Evolutionary conservation across 352 stramenopile genomes (phyloP), one percentile per base, ranked within the genome.

Genomic region (Pythium brachiatum): DNA sequence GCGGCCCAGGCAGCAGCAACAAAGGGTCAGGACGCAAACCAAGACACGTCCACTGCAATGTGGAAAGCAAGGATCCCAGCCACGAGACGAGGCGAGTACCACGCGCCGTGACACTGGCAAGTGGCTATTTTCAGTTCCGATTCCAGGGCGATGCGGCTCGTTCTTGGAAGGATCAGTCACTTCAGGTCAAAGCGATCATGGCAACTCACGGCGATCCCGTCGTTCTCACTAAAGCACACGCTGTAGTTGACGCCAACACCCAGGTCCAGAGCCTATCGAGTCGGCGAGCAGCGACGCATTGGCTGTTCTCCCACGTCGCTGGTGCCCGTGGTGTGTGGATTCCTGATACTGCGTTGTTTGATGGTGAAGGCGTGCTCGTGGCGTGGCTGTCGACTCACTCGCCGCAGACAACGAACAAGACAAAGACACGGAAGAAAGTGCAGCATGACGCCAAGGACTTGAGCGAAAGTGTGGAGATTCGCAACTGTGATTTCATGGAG

Each of bases 331-430:
- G 64, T 16, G 71, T 81, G 1, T 12, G 7, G 7, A 62, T 83
- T 27, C 68, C 73, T 0, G 73, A 79, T 29, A 76, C 73, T 7
- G 75, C 65, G 16, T 48, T 84, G n/a, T 73, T 81, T 41, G 68
- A 80, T 21, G 41, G 60, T 8, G 75, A 79, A 60, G 75, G 73
- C n/a, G 60, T 80, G 1, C 60, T 81, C 7, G 70, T 69, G n/a
- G 60, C 59, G 6, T 81, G 75, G 73, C 38, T 78, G 5, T 72
- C 48, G 51, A 34, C 61, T 3, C 54, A 41, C 8, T 31, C 20
- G 41, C 26, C 34, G 7, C 56, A 58, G n/a, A 57, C 48, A 18
- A 34, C 18, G 7, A 43, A 46, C 20, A 51, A 53, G 43, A 46
- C 26, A 3, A 32, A 23, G 51, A 53, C 11, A 47, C 47, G 7